Evolutionary conservation across 305 asterid genomes (phyloP), one percentile per base, ranked within the genome.

Genomic region (Fraxinus ornus): DNA sequence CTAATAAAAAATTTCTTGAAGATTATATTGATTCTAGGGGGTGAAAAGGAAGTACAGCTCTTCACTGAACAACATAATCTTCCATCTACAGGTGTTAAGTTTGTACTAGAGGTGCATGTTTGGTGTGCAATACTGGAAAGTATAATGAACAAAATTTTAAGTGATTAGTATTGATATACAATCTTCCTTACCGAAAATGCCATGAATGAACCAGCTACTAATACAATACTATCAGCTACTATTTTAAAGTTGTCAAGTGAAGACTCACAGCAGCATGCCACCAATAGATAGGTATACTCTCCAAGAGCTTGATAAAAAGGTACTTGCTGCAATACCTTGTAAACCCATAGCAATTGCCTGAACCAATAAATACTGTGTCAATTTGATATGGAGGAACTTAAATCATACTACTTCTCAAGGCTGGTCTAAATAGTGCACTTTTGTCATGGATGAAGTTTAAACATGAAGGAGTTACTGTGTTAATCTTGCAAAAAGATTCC

Each of bases 241-340:
- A 60, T 22, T 77, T 75, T 78, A 36, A 13, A 83, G 82, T 7
- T 80, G 39, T 57, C 12, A 78, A 78, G 86, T 21, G 72, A 78
- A 78, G 81, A 94, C 98, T 94, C 88, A 95, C 99, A 94, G 85
- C 78, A 95, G 91, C 92, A 91, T 92, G 86, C 99, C 97, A 36
- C 92, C 99, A 83, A 93, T 91, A 73, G 98, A 94, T 17, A 93
- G 88, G 82, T 86, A 91, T 81, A 93, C 80, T 75, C 82, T 87
- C 79, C 64, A 83, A 73, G 88, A 86, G 80, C 86, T 85, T 76
- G 93, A 83, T 44, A 90, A 35, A 64, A 84, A 73, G 41, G 87
- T 82, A 86, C 88, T 86, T 26, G 94, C 97, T 30, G 94, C 98
- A 75, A 86, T 26, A 74, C 91, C 97, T 88, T 95, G 98, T 78